Conservation (phyloP, 179 eudicot species). For the Heliamphora pulchella region DNA sequence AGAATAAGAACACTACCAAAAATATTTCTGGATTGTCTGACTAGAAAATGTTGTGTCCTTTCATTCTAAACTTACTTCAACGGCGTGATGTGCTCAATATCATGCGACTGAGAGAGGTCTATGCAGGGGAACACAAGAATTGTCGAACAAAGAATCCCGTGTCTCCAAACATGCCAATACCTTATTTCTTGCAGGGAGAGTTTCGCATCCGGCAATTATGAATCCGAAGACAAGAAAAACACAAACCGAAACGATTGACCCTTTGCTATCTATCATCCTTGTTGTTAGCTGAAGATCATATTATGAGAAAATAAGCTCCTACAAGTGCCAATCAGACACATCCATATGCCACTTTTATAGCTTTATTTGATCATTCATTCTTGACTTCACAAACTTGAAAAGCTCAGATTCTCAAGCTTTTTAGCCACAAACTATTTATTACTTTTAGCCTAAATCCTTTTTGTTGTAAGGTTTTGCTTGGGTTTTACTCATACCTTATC, state of each 20-base stretch:
- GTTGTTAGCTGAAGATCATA: not conserved
- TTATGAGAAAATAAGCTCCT: not conserved
- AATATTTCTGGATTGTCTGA: not conserved
- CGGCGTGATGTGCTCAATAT: not conserved
- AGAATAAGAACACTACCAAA: not conserved
- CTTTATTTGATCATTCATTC: not conserved
- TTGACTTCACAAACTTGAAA: slow-evolving; percentile 19
- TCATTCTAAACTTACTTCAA: too few species aligned
- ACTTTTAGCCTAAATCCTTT: not conserved
- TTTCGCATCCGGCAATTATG: slow-evolving; percentile 8
- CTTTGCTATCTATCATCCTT: slow-evolving; percentile 7
- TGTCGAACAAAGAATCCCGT: not conserved
- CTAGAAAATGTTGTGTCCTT: too few species aligned
- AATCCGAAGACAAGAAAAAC: slow-evolving; percentile 12
- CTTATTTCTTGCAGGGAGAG: slow-evolving; percentile 14
- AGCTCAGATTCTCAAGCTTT: slow-evolving; percentile 14
- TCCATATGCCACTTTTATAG: slow-evolving; percentile 11
- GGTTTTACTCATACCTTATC: slow-evolving; percentile 16
- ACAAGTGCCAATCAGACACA: not conserved
- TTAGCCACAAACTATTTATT: not conserved
- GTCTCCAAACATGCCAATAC: slow-evolving; percentile 6
- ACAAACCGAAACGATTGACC: not conserved
- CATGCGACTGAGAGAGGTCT: not conserved
- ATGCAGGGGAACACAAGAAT: not conserved
- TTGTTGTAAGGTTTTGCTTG: slow-evolving; percentile 15